phyloP scores from a whole-genome alignment of 106 monocot species.

The Dendrobium catenatum region DNA sequence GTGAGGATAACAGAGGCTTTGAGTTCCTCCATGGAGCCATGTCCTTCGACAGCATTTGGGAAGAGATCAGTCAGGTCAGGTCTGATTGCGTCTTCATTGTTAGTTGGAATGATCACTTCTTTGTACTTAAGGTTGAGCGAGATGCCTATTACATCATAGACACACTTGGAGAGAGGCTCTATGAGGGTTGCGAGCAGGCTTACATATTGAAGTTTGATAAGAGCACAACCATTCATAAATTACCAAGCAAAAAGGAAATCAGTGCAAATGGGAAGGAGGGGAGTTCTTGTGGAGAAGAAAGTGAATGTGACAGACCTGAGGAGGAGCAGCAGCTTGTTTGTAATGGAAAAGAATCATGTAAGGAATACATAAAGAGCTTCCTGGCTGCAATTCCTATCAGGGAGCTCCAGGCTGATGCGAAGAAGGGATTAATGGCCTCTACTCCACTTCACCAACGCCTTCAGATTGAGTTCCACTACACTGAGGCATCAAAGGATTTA shows the following conservation, averaged over 20 bases:
- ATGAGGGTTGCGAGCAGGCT: constrained; percentile 61
- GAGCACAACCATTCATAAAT: constrained; percentile 13
- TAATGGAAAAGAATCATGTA: constrained; percentile 56
- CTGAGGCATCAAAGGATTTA: constrained; percentile 7
- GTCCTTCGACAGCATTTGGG: constrained; percentile 66
- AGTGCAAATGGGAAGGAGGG: constrained; percentile 1
- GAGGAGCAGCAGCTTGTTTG: constrained; percentile 28
- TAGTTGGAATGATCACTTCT: constrained; percentile 82
- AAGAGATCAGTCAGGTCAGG: constrained; percentile 22
- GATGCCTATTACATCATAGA: constrained; percentile 51
- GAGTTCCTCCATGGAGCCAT: constrained; percentile 38
- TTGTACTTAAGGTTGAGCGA: constrained; percentile 44
- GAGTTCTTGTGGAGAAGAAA: background rate
- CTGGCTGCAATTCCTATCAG: constrained; percentile 68
- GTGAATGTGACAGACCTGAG: background rate
- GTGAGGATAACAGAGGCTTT: constrained; percentile 10
- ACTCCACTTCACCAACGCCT: constrained; percentile 35
- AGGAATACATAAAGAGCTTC: constrained; percentile 80
- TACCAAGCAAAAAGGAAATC: constrained; percentile 1
- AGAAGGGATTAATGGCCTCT: constrained; percentile 23
- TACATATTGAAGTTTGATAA: constrained; percentile 57
- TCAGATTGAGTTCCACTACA: constrained; percentile 65
- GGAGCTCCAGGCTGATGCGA: constrained; percentile 45
- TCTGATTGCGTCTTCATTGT: constrained; percentile 34
- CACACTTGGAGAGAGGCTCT: constrained; percentile 67